These are phyloP conservation scores for Tuber magnatum DNA, from an alignment of 495 filamentous ascomycete genomes.

Conservation along the genomic window DNA sequence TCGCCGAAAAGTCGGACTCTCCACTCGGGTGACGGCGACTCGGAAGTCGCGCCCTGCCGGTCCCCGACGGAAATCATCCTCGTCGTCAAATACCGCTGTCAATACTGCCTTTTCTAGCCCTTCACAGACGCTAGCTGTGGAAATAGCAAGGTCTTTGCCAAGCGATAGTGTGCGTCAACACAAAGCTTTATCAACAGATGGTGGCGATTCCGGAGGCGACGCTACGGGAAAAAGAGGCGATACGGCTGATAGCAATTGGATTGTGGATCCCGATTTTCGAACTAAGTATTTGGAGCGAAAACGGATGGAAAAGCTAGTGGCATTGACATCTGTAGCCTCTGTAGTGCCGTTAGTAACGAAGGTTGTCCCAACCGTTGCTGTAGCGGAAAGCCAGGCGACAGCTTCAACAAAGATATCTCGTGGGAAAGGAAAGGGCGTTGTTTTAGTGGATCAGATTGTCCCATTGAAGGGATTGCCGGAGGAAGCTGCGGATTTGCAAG, in stretches of 20 bases:
- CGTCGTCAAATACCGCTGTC: slow-evolving; percentile 31
- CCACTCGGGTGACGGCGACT: slow-evolving; percentile 17
- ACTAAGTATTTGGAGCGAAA: slow-evolving; percentile 38
- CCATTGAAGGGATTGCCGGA: slow-evolving; percentile 33
- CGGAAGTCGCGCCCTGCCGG: slow-evolving; percentile 22
- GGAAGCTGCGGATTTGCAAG: slow-evolving; percentile 12
- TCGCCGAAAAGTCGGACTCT: slow-evolving; percentile 27
- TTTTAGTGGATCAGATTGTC: slow-evolving; percentile 33
- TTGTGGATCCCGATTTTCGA: slow-evolving; percentile 39
- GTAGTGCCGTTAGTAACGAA: neutral
- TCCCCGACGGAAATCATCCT: slow-evolving; percentile 28
- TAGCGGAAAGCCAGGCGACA: slow-evolving; percentile 16
- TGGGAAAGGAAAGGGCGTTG: slow-evolving; percentile 29
- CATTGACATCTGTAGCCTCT: slow-evolving; percentile 13
- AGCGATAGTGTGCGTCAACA: slow-evolving; percentile 27
- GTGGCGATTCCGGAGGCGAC: slow-evolving; percentile 12
- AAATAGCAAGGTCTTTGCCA: slow-evolving; percentile 28
- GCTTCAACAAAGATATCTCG: slow-evolving; percentile 12
- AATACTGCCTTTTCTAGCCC: slow-evolving; percentile 33
- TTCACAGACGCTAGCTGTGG: slow-evolving; percentile 24
- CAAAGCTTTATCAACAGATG: slow-evolving; percentile 12
- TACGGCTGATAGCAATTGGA: slow-evolving; percentile 22
- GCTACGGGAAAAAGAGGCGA: slow-evolving; percentile 14
- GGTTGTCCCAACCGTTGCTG: slow-evolving; percentile 15
- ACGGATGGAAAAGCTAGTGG: slow-evolving; percentile 31